phyloP scores from a whole-genome alignment of 805 yeast genomes.

The Hagleromyces aurorensis region DNA sequence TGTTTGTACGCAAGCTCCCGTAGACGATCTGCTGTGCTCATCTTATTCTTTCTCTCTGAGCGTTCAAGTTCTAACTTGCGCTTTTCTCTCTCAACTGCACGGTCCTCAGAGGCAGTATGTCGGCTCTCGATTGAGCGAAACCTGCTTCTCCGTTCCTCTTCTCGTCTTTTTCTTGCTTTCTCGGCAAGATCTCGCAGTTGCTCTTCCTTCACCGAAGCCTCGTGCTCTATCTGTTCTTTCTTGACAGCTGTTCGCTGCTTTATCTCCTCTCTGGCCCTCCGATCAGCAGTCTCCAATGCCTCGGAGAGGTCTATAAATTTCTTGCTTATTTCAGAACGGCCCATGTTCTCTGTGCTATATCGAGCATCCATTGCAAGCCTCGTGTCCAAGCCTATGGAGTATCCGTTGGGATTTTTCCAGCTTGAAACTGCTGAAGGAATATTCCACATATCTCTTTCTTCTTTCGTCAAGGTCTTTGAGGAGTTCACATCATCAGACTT shows the following conservation, averaged over 20 bases:
- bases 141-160: slow-evolving; percentile 6
- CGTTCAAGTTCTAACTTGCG: slow-evolving; percentile 41
- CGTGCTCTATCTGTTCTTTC: slow-evolving; percentile 42
- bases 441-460: slow-evolving; percentile 73
- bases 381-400: slow-evolving; percentile 71
- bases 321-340: slow-evolving; percentile 39
- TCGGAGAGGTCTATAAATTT: slow-evolving; percentile 55
- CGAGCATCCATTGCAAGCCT: slow-evolving; percentile 49
- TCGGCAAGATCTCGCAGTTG: slow-evolving; percentile 43
- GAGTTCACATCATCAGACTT: slow-evolving; percentile 42
- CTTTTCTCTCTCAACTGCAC: slow-evolving; percentile 32
- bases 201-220: slow-evolving; percentile 43
- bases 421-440: slow-evolving; percentile 89
- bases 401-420: slow-evolving; percentile 94
- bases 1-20: slow-evolving; percentile 36
- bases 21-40: slow-evolving; percentile 39
- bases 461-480: slow-evolving; percentile 43
- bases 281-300: slow-evolving; percentile 67
- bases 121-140: slow-evolving; percentile 2
- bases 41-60: slow-evolving; percentile 36
- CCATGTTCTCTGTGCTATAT: slow-evolving; percentile 28
- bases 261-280: slow-evolving; percentile 49
- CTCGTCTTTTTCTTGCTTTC: slow-evolving; percentile 37
- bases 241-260: slow-evolving; percentile 42
- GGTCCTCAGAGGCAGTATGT: slow-evolving; percentile 4